A percentile compares a stretch with the other conserved stretches of the same genome.
Evolutionary conservation across 805 yeast species (phyloP).

Genomic region (Limtongozyma cylindracea): DNA sequence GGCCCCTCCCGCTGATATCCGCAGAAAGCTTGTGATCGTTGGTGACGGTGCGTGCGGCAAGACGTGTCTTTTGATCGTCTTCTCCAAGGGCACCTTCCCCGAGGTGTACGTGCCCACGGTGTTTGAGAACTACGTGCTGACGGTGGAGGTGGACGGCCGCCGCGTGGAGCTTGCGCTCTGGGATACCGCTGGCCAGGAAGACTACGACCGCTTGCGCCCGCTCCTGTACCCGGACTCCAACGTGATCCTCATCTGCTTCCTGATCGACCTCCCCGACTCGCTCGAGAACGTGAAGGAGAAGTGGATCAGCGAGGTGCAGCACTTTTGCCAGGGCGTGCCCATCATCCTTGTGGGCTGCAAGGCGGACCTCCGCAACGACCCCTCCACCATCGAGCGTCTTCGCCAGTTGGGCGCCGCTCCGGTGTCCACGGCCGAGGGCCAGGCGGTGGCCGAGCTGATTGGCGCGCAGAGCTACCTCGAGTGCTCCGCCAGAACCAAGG

Average conservation of each 20-base stretch:
- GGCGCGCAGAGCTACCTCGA: slow-evolving; percentile 74
- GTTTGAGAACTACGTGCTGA: slow-evolving; percentile 93
- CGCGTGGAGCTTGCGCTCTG: slow-evolving; percentile 76
- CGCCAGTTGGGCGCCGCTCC: slow-evolving; percentile 47
- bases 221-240: slow-evolving; percentile 81
- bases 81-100: slow-evolving; percentile 79
- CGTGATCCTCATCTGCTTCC: slow-evolving; percentile 78
- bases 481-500: slow-evolving; percentile 81
- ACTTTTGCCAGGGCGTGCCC: slow-evolving; percentile 87
- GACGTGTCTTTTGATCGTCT: slow-evolving; percentile 66
- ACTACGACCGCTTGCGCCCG: slow-evolving; percentile 83
- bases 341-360: slow-evolving; percentile 84
- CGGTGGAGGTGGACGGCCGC: slow-evolving; percentile 40
- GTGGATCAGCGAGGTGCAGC: slow-evolving; percentile 86
- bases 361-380: slow-evolving; percentile 69
- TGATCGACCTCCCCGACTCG: slow-evolving; percentile 79
- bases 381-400: slow-evolving; percentile 48
- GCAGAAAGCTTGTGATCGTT: slow-evolving; percentile 78
- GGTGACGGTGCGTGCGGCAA: slow-evolving; percentile 98
- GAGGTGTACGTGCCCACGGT: slow-evolving; percentile 95
- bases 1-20: slow-evolving; percentile 25
- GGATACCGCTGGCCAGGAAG: slow-evolving; percentile 99
- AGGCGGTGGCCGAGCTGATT: slow-evolving; percentile 67
- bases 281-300: slow-evolving; percentile 85
- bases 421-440: slow-evolving; percentile 62